Evolutionary conservation across 2,329 filamentous ascomycete genomes (phyloP).

Genomic region (Curvularia verruculosa): DNA sequence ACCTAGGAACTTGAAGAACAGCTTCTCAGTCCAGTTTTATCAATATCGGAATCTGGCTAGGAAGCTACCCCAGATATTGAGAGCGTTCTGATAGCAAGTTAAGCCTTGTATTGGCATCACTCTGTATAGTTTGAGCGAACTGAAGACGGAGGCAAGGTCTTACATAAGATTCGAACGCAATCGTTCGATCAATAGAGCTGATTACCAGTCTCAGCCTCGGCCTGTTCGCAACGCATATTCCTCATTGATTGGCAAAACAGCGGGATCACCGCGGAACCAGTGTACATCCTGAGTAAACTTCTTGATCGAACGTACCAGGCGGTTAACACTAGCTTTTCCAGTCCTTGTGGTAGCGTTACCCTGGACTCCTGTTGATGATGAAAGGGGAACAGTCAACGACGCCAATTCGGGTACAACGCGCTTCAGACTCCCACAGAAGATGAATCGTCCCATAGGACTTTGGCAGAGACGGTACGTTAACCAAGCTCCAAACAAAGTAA

Average conservation of each 20-base stretch:
- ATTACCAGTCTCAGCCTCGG: not conserved
- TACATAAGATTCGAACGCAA: not conserved
- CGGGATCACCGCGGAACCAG: not conserved
- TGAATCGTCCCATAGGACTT: not conserved
- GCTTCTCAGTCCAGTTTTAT: not conserved
- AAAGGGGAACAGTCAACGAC: not conserved
- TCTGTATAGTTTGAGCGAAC: not conserved
- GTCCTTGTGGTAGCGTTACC: not conserved
- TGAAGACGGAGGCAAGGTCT: not conserved
- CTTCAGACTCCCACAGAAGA: conserved; percentile 1
- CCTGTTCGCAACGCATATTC: not conserved
- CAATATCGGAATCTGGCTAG: not conserved
- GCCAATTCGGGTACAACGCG: not conserved
- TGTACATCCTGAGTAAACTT: not conserved
- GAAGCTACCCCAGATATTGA: not conserved
- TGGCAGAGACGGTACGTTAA: conserved; percentile 21
- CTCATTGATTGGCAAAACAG: not conserved
- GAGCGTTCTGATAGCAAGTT: not conserved
- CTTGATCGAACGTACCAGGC: not conserved
- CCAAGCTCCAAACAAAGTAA: conserved; percentile 37
- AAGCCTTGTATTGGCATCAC: not conserved
- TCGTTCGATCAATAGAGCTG: too few species aligned
- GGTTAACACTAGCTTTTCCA: not conserved
- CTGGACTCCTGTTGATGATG: not conserved
- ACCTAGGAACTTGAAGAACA: not conserved